Evolutionary conservation across 495 filamentous ascomycete genomes (phyloP).

Genomic region (Xeromyces bisporus): DNA sequence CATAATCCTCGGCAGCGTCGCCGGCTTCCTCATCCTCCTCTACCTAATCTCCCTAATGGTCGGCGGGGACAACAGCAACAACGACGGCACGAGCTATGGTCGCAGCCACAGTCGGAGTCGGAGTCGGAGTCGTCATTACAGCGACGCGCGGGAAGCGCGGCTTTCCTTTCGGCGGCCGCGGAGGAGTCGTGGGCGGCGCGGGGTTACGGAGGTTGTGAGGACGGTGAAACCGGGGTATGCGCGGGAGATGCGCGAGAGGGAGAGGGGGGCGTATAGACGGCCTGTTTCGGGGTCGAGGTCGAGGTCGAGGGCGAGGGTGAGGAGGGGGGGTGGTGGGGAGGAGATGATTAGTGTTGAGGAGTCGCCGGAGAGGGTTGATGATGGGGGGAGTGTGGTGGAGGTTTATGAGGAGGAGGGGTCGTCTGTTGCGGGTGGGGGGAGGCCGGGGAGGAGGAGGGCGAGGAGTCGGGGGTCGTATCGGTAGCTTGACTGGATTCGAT

Average conservation of each 20-base stretch:
- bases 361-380: constrained; percentile 10
- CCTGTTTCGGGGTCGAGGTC: constrained; percentile 9
- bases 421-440: no score
- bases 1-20: constrained; percentile 68
- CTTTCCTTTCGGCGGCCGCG: no score
- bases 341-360: constrained; percentile 14
- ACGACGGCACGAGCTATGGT: constrained; percentile 9
- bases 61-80: constrained; percentile 27
- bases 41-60: constrained; percentile 58
- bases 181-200: constrained; percentile 1
- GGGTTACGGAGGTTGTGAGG: not conserved
- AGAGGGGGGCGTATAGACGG: no score
- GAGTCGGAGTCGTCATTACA: not conserved
- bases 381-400: constrained; percentile 20
- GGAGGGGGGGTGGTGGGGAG: constrained; percentile 9
- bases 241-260: no score
- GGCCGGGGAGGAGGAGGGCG: constrained; percentile 5
- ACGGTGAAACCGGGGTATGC: no score
- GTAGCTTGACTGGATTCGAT: no score
- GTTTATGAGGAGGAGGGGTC: constrained; percentile 25
- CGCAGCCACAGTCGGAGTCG: no score
- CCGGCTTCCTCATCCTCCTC: constrained; percentile 62
- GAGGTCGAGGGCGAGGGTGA: constrained; percentile 9
- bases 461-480: constrained; percentile 4
- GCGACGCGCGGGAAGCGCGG: not conserved